Conservation (phyloP, 2,329 filamentous ascomycete species). For the Gaeumannomyces sp. region DNA sequence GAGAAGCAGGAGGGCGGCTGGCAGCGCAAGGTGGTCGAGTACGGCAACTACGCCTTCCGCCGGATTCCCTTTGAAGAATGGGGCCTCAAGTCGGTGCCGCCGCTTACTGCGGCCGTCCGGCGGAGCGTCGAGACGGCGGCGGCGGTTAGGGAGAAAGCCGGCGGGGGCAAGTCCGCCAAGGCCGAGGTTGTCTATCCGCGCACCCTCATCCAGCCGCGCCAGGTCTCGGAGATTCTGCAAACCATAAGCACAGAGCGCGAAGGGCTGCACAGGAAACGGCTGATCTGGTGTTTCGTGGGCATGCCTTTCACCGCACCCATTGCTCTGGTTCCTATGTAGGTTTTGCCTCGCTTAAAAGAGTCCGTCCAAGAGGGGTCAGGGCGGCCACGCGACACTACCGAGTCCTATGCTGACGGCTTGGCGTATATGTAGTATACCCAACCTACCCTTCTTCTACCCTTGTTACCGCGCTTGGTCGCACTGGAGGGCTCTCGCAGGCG, state of each 20-base stretch:
- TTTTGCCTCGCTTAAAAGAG: conserved; percentile 15
- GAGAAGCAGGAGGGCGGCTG: conserved; percentile 78
- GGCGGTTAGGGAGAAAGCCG: not conserved
- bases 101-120: conserved; percentile 57
- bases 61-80: conserved; percentile 96
- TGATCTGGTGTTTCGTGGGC: conserved; percentile 74
- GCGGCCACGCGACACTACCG: not conserved
- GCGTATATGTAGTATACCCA: conserved; percentile 60
- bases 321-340: conserved; percentile 79
- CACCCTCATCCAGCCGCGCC: conserved; percentile 57
- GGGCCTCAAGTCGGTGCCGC: conserved; percentile 91
- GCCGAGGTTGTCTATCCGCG: conserved; percentile 73
- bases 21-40: conserved; percentile 80
- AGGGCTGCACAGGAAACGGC: conserved; percentile 64
- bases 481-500: conserved; percentile 79
- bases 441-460: conserved; percentile 97
- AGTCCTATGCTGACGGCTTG: not conserved
- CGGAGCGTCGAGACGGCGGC: conserved; percentile 48
- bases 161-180: conserved; percentile 44
- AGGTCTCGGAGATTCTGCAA: conserved; percentile 59
- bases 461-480: conserved; percentile 88
- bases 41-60: conserved; percentile 79
- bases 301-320: conserved; percentile 82
- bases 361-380: not conserved
- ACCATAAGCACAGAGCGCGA: conserved; percentile 75